phyloP scores from a whole-genome alignment of 2,329 filamentous ascomycete genomes.

The Lecanosticta acicola region DNA sequence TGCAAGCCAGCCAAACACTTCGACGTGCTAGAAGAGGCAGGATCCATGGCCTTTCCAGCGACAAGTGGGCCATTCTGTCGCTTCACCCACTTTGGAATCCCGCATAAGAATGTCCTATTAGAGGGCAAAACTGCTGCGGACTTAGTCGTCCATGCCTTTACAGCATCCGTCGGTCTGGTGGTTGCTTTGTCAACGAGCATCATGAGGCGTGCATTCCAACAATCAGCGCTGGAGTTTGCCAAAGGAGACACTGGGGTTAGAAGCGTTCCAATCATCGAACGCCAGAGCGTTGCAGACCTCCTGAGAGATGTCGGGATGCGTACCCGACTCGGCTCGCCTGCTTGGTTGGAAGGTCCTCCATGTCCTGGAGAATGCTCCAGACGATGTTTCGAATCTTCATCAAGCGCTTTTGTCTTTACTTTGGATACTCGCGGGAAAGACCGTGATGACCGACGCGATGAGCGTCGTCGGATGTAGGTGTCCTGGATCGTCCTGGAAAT shows the following conservation, averaged over 20 bases:
- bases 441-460: conserved; percentile 48
- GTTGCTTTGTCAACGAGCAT: conserved; percentile 52
- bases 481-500: too few relatives aligned
- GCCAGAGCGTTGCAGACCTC: conserved; percentile 49
- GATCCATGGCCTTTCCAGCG: conserved; percentile 45
- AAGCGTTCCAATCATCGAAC: conserved; percentile 41
- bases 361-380: conserved; percentile 39
- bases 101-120: conserved; percentile 62
- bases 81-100: conserved; percentile 84
- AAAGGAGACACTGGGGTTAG: conserved; percentile 45
- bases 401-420: too few relatives aligned
- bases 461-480: conserved; percentile 48
- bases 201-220: conserved; percentile 51
- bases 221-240: conserved; percentile 46
- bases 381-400: conserved; percentile 36
- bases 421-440: too few relatives aligned
- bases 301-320: conserved; percentile 50
- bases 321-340: conserved; percentile 45
- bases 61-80: conserved; percentile 61
- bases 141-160: conserved; percentile 43
- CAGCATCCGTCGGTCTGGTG: conserved; percentile 45
- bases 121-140: conserved; percentile 40
- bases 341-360: conserved; percentile 51
- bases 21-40: conserved; percentile 43
- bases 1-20: conserved; percentile 43